Evolutionary conservation across 768 basidiomycete genomes (phyloP).

Genomic region (Hygrophoropsis aurantiaca): DNA sequence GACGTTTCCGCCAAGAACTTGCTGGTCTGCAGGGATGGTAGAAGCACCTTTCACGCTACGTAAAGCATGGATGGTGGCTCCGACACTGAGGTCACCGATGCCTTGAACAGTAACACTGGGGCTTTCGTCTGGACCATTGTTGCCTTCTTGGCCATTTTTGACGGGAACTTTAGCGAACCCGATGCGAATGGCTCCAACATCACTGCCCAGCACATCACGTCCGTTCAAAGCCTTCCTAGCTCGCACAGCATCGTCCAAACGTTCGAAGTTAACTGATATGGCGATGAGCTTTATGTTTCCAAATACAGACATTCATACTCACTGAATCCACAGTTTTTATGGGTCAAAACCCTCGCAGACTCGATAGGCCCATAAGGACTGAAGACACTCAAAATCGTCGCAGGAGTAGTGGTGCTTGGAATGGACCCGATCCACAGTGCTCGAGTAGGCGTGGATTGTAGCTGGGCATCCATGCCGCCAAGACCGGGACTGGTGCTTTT

Average conservation of each 20-base stretch:
- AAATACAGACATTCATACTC: slow-evolving; percentile 28
- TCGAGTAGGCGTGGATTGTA: slow-evolving; percentile 89
- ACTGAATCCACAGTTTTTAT: slow-evolving; percentile 96
- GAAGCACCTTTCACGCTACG: slow-evolving; percentile 89
- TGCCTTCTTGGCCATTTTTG: slow-evolving; percentile 75
- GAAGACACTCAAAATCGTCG: slow-evolving; percentile 93
- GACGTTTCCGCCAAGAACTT: slow-evolving; percentile 85
- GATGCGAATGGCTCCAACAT: slow-evolving; percentile 95
- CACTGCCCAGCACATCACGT: slow-evolving; percentile 92
- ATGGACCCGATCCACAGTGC: slow-evolving; percentile 99
- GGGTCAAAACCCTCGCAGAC: slow-evolving; percentile 91
- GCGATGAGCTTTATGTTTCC: slow-evolving; percentile 8
- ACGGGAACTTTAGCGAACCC: slow-evolving; percentile 96
- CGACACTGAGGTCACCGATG: slow-evolving; percentile 81
- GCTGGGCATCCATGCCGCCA: slow-evolving; percentile 77
- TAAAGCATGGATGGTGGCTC: slow-evolving; percentile 84
- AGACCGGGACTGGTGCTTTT: slow-evolving; percentile 57
- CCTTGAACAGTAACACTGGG: slow-evolving; percentile 72
- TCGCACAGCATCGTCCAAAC: slow-evolving; percentile 93
- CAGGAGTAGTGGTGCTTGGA: slow-evolving; percentile 91
- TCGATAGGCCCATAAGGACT: slow-evolving; percentile 98
- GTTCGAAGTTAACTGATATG: slow-evolving; percentile 89
- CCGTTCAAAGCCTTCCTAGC: slow-evolving; percentile 96
- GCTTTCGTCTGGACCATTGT: slow-evolving; percentile 59
- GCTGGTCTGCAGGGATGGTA: slow-evolving; percentile 89